These are phyloP conservation scores for Phytophthora capsici DNA, from an alignment of 352 stramenopile genomes.

Conservation along the genomic window DNA sequence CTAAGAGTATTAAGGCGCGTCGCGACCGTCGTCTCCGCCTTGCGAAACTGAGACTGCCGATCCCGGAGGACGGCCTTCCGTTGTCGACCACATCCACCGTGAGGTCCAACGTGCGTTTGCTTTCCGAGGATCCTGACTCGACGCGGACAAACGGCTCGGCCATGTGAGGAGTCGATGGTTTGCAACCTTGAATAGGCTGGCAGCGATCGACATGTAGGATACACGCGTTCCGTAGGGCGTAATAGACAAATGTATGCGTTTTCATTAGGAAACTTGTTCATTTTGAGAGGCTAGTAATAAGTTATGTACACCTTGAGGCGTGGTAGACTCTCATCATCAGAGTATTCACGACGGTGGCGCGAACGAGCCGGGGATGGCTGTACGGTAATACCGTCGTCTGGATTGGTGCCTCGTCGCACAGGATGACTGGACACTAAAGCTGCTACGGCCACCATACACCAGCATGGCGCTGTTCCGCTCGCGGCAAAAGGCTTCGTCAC, in stretches of 20 bases:
- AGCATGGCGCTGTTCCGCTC: constrained; percentile 33
- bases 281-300: constrained; percentile 31
- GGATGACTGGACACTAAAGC: constrained; percentile 17
- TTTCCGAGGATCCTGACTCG: constrained; percentile 37
- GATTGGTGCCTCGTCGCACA: constrained; percentile 33
- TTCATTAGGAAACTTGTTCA: constrained; percentile 3
- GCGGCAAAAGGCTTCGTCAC: constrained; percentile 29
- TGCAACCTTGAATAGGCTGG: constrained; percentile 1
- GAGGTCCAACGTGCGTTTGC: constrained; percentile 59
- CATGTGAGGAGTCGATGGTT: constrained; percentile 12
- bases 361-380: constrained; percentile 34
- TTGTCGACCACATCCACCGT: constrained; percentile 68
- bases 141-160: constrained; percentile 22
- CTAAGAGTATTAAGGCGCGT: constrained; percentile 67
- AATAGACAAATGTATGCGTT: constrained; percentile 27
- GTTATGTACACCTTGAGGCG: constrained; percentile 35
- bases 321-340: constrained; percentile 6
- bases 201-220: constrained; percentile 24
- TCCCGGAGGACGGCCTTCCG: constrained; percentile 36
- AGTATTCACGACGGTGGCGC: constrained; percentile 36
- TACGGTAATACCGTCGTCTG: constrained; percentile 64
- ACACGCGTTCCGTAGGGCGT: constrained; percentile 14
- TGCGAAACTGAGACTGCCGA: constrained; percentile 59
- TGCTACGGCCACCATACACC: constrained; percentile 24
- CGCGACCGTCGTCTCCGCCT: constrained; percentile 61